Base-by-base conservation (phyloP, 495 filamentous ascomycete genomes). In the Xanthoparmelia taractica region DNA sequence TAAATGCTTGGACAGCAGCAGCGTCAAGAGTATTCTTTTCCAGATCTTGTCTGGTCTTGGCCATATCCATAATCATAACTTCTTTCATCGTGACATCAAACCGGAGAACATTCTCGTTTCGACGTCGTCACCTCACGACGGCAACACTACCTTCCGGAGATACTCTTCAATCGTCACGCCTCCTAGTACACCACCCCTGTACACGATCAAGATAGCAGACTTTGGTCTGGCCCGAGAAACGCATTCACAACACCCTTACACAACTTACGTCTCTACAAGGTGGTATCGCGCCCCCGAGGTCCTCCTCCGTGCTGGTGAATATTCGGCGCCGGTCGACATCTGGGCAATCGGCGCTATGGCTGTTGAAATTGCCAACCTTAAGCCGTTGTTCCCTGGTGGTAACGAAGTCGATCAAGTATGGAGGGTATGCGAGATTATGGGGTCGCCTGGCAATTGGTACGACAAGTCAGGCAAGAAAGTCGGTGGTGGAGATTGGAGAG, bases 321-420 rank as follows among this genome's bases (percentile, higher is more conserved):
- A 99, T 76, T 97, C 93, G 0, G 90, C 95, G 0, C 95, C 95
- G 0, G 95, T 99, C 8, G 95, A 99, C 73, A 97, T 99, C 71
- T 99, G 95, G 95, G 95, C 81, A 15, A 82, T 99, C 50, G 95
- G 95, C 71, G 95, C 95, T n/a, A 99, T 99, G 95, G 94, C 95
- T 10, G 95, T 99, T 3, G 95, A 99, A 72, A 89, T 99, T 68
- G 95, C 95, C 15, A 99, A 95, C 2, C 73, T 99, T 61, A 99
- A 97, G 78, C 95, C 95, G 8, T 76, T 99, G 13, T 99, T 99
- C 77, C 95, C 95, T 4, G 95, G 95, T 68, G 90, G 90, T 62
- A 99, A 99, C 70, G 95, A 99, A 74, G 95, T 99, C 6, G 95
- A 97, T 69, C 95, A 99, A 75, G 93, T 99, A 13, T 99, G 95